These are phyloP conservation scores for Clonostachys rhizophaga DNA, from an alignment of 2,329 filamentous ascomycete genomes.

Conservation along the genomic window DNA sequence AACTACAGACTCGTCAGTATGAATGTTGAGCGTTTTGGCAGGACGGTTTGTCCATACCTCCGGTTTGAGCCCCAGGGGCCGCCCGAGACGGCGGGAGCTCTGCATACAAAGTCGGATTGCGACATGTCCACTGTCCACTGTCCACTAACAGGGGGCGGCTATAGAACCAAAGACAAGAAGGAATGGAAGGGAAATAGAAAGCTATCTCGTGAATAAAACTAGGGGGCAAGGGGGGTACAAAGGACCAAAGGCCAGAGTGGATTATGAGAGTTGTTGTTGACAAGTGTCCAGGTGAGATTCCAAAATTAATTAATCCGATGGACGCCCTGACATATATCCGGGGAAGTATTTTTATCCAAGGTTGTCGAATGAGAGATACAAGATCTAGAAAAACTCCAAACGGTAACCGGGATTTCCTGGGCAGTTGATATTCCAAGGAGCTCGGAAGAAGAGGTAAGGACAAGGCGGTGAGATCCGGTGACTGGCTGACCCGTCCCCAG, in stretches of 20 bases:
- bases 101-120: slow-evolving; percentile 42
- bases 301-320: no score
- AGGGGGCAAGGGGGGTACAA: no score
- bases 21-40: neutral
- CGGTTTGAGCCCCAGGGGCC: slow-evolving; percentile 45
- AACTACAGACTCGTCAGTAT: slow-evolving; percentile 13
- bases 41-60: slow-evolving; percentile 37
- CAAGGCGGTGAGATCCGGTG: slow-evolving; percentile 3
- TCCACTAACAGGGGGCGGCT: neutral
- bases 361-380: neutral
- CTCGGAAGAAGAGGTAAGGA: neutral
- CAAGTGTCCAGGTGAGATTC: no score
- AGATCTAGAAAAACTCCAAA: neutral
- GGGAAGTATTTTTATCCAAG: neutral
- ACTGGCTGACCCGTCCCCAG: slow-evolving; percentile 1
- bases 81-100: slow-evolving; percentile 36
- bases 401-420: neutral
- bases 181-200: neutral
- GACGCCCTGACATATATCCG: neutral
- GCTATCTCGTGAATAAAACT: neutral
- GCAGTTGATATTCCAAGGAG: neutral
- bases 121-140: slow-evolving; percentile 28
- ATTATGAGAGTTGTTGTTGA: no score
- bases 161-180: neutral
- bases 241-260: no score